Evolutionary conservation across 2,329 filamentous ascomycete genomes (phyloP).

Genomic region (Zopfia rhizophila): DNA sequence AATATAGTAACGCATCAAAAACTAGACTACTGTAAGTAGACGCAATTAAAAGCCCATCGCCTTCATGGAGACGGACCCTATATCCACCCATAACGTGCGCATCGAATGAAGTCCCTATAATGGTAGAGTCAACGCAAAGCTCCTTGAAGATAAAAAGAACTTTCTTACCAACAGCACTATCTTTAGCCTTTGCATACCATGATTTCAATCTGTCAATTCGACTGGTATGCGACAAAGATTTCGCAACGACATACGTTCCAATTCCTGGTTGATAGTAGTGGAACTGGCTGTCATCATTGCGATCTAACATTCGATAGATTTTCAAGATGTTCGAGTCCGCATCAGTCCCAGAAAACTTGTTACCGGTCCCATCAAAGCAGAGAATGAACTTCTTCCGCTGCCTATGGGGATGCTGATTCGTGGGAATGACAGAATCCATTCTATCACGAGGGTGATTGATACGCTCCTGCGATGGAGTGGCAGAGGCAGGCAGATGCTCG

Average conservation of each 20-base stretch:
- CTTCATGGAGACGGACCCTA: conserved; percentile 65
- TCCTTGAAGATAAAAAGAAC: too few species aligned
- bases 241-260: conserved; percentile 75
- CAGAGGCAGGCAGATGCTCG: conserved; percentile 15
- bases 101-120: conserved; percentile 76
- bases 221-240: conserved; percentile 68
- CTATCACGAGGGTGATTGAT: conserved; percentile 16
- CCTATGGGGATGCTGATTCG: conserved; percentile 64
- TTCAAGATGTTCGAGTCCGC: conserved; percentile 67
- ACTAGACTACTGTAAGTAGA: conserved; percentile 33
- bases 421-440: conserved; percentile 22
- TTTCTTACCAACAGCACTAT: conserved; percentile 71
- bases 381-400: conserved; percentile 72
- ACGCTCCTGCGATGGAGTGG: conserved; percentile 18
- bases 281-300: conserved; percentile 68
- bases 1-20: conserved; percentile 61
- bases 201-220: conserved; percentile 67
- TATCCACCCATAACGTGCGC: conserved; percentile 87
- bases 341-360: conserved; percentile 54
- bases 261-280: conserved; percentile 65
- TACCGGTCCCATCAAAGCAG: conserved; percentile 57
- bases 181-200: conserved; percentile 78
- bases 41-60: neutral
- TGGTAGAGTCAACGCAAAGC: too few species aligned
- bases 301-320: conserved; percentile 75